Evolutionary conservation across 129 eudicot species (phyloP).

Genomic region (Artemisia tridentata): DNA sequence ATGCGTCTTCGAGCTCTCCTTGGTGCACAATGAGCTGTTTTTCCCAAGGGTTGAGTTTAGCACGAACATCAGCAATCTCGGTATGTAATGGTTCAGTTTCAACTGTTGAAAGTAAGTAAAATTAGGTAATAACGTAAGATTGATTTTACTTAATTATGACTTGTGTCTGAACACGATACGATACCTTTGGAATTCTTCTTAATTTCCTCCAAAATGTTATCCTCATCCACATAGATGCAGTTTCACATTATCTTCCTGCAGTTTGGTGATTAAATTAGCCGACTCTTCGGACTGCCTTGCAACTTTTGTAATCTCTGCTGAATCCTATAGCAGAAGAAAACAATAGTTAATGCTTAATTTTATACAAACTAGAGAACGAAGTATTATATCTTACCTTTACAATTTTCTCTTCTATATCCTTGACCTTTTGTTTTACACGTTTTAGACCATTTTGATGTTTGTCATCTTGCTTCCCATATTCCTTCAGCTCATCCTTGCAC

Average conservation of each 20-base stretch:
- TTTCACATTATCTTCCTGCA: constrained; percentile 68
- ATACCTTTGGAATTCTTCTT: constrained; percentile 77
- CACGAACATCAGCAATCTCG: constrained; percentile 72
- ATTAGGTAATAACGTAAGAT: neutral
- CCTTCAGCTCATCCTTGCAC: constrained; percentile 85
- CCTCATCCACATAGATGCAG: constrained; percentile 72
- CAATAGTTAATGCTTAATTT: constrained; percentile 10
- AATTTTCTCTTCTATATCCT: constrained; percentile 73
- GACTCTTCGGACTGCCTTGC: constrained; percentile 71
- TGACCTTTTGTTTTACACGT: constrained; percentile 77
- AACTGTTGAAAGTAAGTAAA: constrained; percentile 33
- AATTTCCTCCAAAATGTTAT: constrained; percentile 74
- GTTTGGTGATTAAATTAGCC: constrained; percentile 54
- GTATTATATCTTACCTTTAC: constrained; percentile 53
- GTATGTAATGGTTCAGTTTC: constrained; percentile 76
- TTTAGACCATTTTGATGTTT: constrained; percentile 80
- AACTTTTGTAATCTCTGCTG: constrained; percentile 53
- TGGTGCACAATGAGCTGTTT: constrained; percentile 74
- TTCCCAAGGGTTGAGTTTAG: constrained; percentile 91
- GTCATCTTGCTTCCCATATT: constrained; percentile 82
- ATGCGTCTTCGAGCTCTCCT: constrained; percentile 87
- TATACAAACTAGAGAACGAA: neutral
- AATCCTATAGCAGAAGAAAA: constrained; percentile 49
- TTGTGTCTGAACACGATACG: constrained; percentile 5
- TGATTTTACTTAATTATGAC: neutral